Conservation (phyloP, 139 green algal species). For the Marvania coccoides region DNA sequence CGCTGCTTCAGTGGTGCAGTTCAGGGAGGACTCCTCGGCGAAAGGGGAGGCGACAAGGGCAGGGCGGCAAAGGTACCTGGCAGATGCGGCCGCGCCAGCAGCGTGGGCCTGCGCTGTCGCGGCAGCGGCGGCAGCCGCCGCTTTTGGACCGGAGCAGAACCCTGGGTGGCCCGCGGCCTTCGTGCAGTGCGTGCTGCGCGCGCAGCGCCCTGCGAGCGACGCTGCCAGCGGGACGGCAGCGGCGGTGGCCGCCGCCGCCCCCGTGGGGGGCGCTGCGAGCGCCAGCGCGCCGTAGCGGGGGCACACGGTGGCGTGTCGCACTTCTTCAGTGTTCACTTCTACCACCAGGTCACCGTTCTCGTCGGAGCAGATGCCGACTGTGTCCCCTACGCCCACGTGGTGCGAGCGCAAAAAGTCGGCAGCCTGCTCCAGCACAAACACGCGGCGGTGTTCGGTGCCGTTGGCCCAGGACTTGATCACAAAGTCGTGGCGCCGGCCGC, state of each 20-base stretch:
- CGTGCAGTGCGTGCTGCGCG: conserved; percentile 40
- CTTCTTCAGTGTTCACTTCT: conserved; percentile 42
- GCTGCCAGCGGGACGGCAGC: conserved; percentile 26
- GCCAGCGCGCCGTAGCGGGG: conserved; percentile 32
- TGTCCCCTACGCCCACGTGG: conserved; percentile 42
- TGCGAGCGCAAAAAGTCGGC: conserved; percentile 31
- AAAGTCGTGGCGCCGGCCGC: conserved; percentile 31
- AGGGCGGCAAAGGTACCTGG: neutral
- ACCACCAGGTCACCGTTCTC: conserved; percentile 38
- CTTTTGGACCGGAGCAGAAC: conserved; percentile 43
- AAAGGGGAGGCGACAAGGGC: neutral
- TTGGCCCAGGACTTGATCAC: conserved; percentile 68
- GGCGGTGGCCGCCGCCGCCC: conserved; percentile 10
- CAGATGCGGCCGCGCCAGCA: neutral
- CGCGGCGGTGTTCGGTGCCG: conserved; percentile 55
- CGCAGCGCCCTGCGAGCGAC: conserved; percentile 20
- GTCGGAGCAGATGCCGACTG: conserved; percentile 46
- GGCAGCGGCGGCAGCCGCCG: neutral
- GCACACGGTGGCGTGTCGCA: conserved; percentile 34
- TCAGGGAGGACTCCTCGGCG: neutral
- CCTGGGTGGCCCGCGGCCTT: conserved; percentile 43
- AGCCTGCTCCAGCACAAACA: conserved; percentile 69
- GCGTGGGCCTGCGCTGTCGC: neutral
- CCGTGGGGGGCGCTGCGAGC: conserved; percentile 1
- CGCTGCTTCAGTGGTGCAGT: neutral